These are phyloP conservation scores for Tetrapisispora nanseiensis DNA, from an alignment of 805 yeast species.

Conservation along the genomic window DNA sequence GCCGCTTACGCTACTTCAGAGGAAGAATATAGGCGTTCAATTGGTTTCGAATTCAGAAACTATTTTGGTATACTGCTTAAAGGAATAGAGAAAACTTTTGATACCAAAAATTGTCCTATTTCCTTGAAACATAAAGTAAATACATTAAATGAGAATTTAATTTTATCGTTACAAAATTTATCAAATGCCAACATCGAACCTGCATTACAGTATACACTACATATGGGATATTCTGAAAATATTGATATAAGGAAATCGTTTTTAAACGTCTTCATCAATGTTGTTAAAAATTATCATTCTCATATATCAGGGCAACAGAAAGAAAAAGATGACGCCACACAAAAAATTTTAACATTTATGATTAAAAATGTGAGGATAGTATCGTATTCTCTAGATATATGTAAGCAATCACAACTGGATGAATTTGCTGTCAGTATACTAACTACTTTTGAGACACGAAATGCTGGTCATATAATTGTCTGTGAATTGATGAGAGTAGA, in stretches of 20 bases:
- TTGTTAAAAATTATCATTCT: conserved; percentile 33
- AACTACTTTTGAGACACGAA: conserved; percentile 40
- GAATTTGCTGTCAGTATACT: conserved; percentile 58
- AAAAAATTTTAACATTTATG: conserved; percentile 24
- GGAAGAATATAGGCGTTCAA: conserved; percentile 43
- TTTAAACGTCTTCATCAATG: conserved; percentile 66
- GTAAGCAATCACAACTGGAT: conserved; percentile 62
- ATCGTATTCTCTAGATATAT: conserved; percentile 46
- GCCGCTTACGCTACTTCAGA: conserved; percentile 47
- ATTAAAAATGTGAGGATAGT: conserved; percentile 36
- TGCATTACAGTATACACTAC: conserved; percentile 66
- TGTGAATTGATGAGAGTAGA: conserved; percentile 50
- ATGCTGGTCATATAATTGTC: conserved; percentile 39
- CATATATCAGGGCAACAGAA: conserved; percentile 23
- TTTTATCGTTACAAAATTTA: conserved; percentile 56
- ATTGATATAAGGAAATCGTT: conserved; percentile 58
- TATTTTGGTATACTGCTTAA: conserved; percentile 52
- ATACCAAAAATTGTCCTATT: conserved; percentile 29
- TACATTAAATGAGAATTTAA: conserved; percentile 50
- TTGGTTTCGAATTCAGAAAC: conserved; percentile 55
- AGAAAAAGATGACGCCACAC: conserved; percentile 18
- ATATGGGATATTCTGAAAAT: conserved; percentile 68
- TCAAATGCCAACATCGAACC: conserved; percentile 65
- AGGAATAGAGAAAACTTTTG: conserved; percentile 33
- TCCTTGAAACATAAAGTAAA: conserved; percentile 44